Conservation (phyloP, 768 basidiomycete species). For the Calocybe gangraenosa region DNA sequence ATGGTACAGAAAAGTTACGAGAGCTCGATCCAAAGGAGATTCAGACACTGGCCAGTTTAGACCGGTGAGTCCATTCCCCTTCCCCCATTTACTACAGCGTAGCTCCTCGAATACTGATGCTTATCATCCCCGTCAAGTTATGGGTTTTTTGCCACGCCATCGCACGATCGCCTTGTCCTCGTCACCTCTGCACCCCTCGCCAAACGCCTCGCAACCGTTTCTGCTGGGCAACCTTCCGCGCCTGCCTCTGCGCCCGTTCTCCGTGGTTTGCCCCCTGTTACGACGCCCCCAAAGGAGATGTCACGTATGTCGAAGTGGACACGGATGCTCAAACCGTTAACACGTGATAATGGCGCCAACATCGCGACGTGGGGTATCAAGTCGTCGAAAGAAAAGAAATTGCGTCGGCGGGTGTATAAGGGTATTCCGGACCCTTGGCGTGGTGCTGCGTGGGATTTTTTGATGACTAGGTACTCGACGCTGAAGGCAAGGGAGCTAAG, state of each 20-base stretch:
- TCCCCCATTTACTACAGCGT: neutral
- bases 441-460: conserved; percentile 83
- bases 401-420: conserved; percentile 81
- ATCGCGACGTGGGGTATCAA: conserved; percentile 68
- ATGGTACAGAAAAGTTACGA: conserved; percentile 56
- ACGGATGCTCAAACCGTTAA: conserved; percentile 75
- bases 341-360: conserved; percentile 76
- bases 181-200: conserved; percentile 58
- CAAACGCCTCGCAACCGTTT: conserved; percentile 49
- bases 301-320: conserved; percentile 89
- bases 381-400: conserved; percentile 59
- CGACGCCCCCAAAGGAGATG: conserved; percentile 56
- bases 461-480: conserved; percentile 56
- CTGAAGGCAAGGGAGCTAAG: conserved; percentile 41
- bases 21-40: conserved; percentile 74
- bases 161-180: conserved; percentile 80
- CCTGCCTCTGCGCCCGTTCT: conserved; percentile 43
- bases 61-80: conserved; percentile 67
- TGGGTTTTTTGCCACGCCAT: conserved; percentile 80
- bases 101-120: conserved; percentile 7
- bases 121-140: conserved; percentile 49
- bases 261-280: conserved; percentile 42
- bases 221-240: conserved; percentile 42
- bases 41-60: conserved; percentile 69
- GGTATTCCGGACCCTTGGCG: conserved; percentile 98